Base-by-base conservation (phyloP, 2,329 filamentous ascomycete genomes). In the Sporothrix brunneoviolacea region DNA sequence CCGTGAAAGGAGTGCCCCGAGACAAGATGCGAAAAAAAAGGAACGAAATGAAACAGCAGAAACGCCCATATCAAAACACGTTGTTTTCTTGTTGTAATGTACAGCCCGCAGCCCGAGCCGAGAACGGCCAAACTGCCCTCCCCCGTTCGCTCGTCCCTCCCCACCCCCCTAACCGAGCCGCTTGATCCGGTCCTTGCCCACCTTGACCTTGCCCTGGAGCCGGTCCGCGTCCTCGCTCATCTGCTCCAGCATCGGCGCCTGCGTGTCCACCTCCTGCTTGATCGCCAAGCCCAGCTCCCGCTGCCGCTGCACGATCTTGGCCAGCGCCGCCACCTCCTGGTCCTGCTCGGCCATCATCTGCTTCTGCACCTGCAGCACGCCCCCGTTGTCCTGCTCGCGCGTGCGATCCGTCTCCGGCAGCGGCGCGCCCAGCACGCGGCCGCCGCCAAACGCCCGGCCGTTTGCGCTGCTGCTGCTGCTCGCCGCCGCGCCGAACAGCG, bases 281-380 rank as follows among this genome's bases (percentile, higher is more conserved):
- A 93, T 91, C 51, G 82, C 76, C 41, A 88, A 70, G 0, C 87
- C 87, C 78, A 91, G 87, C 66, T 90, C 83, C 61, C 79, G 83
- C 70, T 91, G 84, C 52, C 84, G 71, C 42, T 82, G 71, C 41
- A 91, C 83, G 42, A 88, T 83, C 56, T 79, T 80, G 2, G 79
- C 75, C 50, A 93, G 68, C 58, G 80, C 74, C 16, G 85, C 76
- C 3, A 93, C 77, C 58, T 87, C 83, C 59, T 83, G 65, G 57
- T 93, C 88, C 61, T 94, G 88, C 57, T 86, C 81, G 48, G 74
- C 62, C 74, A 91, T 88, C 64, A 88, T 79, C 61, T 86, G 76
- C 59, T 80, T 74, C 65, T 93, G 88, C 54, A 93, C 67, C 64
- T 86, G 79, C 54, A 91, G 60, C 16, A 93, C 82, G 0, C 86